Evolutionary conservation across 768 basidiomycete genomes (phyloP).

Genomic region (Serendipita indica): DNA sequence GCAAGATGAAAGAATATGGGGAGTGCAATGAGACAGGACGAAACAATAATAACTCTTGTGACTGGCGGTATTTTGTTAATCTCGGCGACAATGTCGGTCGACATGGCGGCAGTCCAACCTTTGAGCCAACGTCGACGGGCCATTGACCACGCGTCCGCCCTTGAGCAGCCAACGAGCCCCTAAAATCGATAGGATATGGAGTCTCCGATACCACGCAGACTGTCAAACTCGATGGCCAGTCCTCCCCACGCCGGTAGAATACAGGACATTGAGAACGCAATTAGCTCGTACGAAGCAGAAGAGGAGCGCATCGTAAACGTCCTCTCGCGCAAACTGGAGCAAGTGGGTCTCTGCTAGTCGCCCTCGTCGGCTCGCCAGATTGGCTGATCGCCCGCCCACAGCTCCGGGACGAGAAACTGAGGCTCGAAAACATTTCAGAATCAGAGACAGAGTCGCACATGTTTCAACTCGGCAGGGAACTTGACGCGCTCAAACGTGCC

Average conservation of each 20-base stretch:
- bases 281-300: conserved; percentile 81
- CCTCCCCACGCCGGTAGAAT: conserved; percentile 19
- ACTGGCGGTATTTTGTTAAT: conserved; percentile 7
- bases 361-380: not conserved
- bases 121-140: not conserved
- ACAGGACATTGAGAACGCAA: conserved; percentile 55
- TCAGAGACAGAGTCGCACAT: conserved; percentile 80
- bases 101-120: not conserved
- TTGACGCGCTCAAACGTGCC: conserved; percentile 45
- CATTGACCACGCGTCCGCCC: not conserved
- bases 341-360: conserved; percentile 32
- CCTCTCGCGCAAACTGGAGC: conserved; percentile 67
- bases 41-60: not conserved
- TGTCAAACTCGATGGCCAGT: conserved; percentile 38
- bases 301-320: conserved; percentile 79
- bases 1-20: not conserved
- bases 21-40: not conserved
- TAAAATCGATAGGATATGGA: conserved; percentile 9
- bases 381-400: conserved; percentile 19
- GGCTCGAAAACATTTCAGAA: conserved; percentile 65
- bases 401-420: conserved; percentile 76
- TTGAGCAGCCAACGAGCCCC: not conserved
- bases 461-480: conserved; percentile 45
- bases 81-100: not conserved
- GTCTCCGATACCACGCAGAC: conserved; percentile 44